Evolutionary conservation across 1,284 basidiomycete species (phyloP).

Genomic region (Caloboletus firmus): DNA sequence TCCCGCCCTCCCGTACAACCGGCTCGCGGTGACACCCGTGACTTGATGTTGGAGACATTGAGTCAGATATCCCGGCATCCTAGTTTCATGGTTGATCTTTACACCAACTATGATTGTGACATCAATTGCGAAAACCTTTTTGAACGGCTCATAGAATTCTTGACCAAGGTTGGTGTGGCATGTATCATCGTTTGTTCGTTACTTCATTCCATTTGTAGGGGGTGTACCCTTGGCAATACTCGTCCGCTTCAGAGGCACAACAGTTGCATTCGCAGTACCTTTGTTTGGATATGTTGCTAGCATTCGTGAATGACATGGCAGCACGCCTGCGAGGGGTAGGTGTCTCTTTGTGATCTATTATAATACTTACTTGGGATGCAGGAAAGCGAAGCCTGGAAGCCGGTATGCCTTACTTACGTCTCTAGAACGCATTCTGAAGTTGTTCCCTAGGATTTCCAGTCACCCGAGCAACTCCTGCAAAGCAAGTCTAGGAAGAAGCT

Average conservation of each 20-base stretch:
- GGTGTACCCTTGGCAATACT: slow-evolving; percentile 67
- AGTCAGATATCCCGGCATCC: slow-evolving; percentile 78
- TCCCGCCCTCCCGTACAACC: slow-evolving; percentile 64
- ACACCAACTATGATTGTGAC: slow-evolving; percentile 96
- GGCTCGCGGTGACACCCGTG: slow-evolving; percentile 85
- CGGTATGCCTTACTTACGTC: slow-evolving; percentile 40
- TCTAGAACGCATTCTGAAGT: neutral
- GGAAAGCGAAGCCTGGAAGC: slow-evolving; percentile 57
- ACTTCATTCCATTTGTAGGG: slow-evolving; percentile 48
- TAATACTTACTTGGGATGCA: slow-evolving; percentile 29
- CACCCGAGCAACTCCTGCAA: slow-evolving; percentile 60
- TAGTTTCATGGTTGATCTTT: slow-evolving; percentile 94
- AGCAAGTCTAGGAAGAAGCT: slow-evolving; percentile 87
- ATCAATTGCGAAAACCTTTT: slow-evolving; percentile 96
- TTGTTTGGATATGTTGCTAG: slow-evolving; percentile 86
- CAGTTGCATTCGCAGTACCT: slow-evolving; percentile 82
- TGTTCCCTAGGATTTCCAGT: slow-evolving; percentile 48
- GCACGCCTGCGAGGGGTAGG: slow-evolving; percentile 69
- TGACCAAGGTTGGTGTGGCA: slow-evolving; percentile 65
- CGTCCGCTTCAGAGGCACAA: slow-evolving; percentile 65
- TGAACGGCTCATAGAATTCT: slow-evolving; percentile 86
- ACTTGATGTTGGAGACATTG: slow-evolving; percentile 88
- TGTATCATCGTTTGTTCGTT: neutral
- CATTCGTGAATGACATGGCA: slow-evolving; percentile 90
- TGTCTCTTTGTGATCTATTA: slow-evolving; percentile 22